Conservation (phyloP, 1,139 yeast species). For the Lodderomyces margitis region DNA sequence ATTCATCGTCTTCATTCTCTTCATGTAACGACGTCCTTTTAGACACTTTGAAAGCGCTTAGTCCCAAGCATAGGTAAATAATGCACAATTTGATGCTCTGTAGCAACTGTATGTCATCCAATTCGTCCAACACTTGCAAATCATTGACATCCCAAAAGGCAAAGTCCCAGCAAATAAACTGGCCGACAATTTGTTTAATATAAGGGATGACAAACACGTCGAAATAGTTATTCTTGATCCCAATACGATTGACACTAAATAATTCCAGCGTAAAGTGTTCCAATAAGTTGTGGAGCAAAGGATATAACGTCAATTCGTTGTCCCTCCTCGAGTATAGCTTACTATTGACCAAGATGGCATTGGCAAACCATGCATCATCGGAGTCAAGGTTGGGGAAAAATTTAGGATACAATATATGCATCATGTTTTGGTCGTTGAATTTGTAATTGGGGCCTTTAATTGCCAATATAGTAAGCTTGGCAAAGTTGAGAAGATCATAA, state of each 20-base stretch:
- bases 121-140: slow-evolving; percentile 11
- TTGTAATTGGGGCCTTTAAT: slow-evolving; percentile 41
- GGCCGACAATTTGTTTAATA: slow-evolving; percentile 31
- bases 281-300: slow-evolving; percentile 21
- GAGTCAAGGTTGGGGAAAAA: slow-evolving; percentile 46
- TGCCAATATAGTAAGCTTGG: slow-evolving; percentile 42
- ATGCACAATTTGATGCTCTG: slow-evolving; percentile 26
- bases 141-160: slow-evolving; percentile 18
- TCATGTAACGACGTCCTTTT: slow-evolving; percentile 3
- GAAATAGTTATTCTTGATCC: slow-evolving; percentile 24
- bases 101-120: slow-evolving; percentile 8
- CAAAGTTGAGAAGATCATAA: slow-evolving; percentile 32
- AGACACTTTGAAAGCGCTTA: slow-evolving; percentile 26
- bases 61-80: slow-evolving; percentile 26
- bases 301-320: slow-evolving; percentile 16
- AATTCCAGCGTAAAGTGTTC: slow-evolving; percentile 18
- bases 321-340: slow-evolving; percentile 16
- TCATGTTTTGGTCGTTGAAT: slow-evolving; percentile 43
- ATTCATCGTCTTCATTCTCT: slow-evolving; percentile 14
- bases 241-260: slow-evolving; percentile 26
- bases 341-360: slow-evolving; percentile 19
- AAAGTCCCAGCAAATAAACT: slow-evolving; percentile 26
- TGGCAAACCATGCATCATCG: slow-evolving; percentile 44
- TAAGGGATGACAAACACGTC: slow-evolving; percentile 31
- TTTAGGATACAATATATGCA: slow-evolving; percentile 48